Percentiles rank a stretch among this genome's conserved stretches.
These are phyloP conservation scores for Suhomyces coccinellae DNA, from an alignment of 1,139 yeast species.

Conservation along the genomic window DNA sequence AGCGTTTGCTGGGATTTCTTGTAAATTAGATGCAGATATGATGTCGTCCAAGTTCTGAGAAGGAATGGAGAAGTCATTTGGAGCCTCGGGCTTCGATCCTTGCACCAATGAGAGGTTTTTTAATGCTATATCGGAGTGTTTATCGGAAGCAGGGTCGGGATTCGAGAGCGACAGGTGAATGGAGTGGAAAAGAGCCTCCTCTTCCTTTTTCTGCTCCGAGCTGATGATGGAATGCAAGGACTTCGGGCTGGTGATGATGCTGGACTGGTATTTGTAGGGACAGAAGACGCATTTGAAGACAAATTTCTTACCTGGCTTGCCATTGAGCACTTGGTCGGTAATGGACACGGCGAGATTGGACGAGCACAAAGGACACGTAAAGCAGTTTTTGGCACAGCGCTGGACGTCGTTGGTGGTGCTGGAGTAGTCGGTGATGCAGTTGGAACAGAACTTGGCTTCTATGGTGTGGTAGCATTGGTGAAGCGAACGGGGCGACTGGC, in stretches of 20 bases:
- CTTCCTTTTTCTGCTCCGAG: constrained; percentile 17
- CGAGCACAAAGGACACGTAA: constrained; percentile 40
- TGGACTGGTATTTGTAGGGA: constrained; percentile 29
- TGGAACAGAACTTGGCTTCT: constrained; percentile 36
- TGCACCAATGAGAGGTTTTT: constrained; percentile 12
- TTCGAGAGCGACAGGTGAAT: constrained; percentile 3
- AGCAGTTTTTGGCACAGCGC: constrained; percentile 40
- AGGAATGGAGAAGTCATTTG: too few species aligned
- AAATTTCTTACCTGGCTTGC: constrained; percentile 34
- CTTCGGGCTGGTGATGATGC: constrained; percentile 35
- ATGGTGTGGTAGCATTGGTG: constrained; percentile 28
- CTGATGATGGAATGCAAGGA: constrained; percentile 33
- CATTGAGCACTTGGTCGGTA: constrained; percentile 21
- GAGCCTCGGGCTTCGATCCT: background rate
- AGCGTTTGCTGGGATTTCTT: too few species aligned
- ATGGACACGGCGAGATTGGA: constrained; percentile 30
- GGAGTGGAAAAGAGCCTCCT: background rate
- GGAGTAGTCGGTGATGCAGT: constrained; percentile 39
- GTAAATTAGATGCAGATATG: too few species aligned
- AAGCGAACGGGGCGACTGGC: constrained; percentile 33
- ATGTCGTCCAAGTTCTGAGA: too few species aligned
- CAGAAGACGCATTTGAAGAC: constrained; percentile 36
- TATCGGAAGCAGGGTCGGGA: background rate
- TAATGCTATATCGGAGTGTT: constrained; percentile 1
- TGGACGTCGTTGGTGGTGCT: constrained; percentile 20